These are phyloP conservation scores for Lanmaoa rubissima DNA, from an alignment of 768 basidiomycete species.

Conservation along the genomic window DNA sequence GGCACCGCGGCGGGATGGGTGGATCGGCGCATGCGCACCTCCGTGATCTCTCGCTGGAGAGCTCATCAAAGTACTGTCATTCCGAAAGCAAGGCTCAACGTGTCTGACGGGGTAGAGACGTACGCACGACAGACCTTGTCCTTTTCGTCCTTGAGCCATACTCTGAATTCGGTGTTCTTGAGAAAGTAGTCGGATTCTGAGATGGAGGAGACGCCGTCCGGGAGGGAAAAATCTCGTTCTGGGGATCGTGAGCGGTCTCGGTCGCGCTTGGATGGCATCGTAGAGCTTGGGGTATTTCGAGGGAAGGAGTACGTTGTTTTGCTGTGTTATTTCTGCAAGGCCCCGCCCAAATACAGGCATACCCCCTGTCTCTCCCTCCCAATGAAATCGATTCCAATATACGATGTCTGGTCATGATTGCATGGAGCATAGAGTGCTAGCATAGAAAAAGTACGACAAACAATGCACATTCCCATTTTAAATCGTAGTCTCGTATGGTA, in stretches of 20 bases:
- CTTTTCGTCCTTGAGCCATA: constrained; percentile 81
- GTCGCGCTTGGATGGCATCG: constrained; percentile 11
- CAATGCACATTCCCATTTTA: constrained; percentile 40
- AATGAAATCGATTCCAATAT: too few relatives aligned
- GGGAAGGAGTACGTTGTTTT: constrained; percentile 1
- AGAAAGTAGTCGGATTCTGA: constrained; percentile 86
- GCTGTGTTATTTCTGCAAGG: constrained; percentile 7
- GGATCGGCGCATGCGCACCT: neutral
- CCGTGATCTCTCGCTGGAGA: neutral
- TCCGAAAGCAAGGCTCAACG: constrained; percentile 31
- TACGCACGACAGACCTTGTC: constrained; percentile 43
- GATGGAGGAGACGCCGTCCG: constrained; percentile 58
- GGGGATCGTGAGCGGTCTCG: constrained; percentile 42
- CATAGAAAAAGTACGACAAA: constrained; percentile 17
- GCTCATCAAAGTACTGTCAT: constrained; percentile 59
- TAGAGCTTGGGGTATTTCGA: neutral
- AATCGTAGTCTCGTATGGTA: constrained; percentile 96
- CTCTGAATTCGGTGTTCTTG: constrained; percentile 76
- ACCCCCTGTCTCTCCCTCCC: too few relatives aligned
- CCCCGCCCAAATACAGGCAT: neutral
- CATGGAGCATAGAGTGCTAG: constrained; percentile 19
- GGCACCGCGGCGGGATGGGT: neutral
- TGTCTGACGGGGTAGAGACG: neutral
- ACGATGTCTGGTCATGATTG: too few relatives aligned
- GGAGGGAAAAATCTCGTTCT: constrained; percentile 45